Percentiles rank a stretch among this genome's conserved stretches.
Evolutionary conservation across 2,329 filamentous ascomycete species (phyloP).

Genomic region (Colletotrichum trifolii): DNA sequence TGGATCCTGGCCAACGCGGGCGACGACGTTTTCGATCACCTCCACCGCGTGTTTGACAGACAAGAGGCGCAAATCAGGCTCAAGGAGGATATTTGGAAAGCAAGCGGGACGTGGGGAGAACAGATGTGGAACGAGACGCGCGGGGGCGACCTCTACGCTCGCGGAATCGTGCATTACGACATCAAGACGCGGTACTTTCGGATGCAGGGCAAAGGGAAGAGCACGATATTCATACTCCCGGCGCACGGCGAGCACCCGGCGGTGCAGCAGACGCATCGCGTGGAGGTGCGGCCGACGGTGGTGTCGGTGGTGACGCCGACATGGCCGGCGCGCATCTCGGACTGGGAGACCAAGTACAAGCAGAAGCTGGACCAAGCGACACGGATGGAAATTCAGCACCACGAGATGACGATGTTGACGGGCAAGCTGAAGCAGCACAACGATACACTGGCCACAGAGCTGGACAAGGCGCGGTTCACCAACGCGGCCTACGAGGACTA

Average conservation of each 20-base stretch:
- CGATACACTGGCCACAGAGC: conserved; percentile 26
- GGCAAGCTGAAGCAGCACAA: conserved; percentile 31
- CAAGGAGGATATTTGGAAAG: conserved; percentile 47
- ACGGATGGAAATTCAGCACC: conserved; percentile 16
- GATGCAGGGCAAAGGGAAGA: conserved; percentile 54
- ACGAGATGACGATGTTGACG: conserved; percentile 37
- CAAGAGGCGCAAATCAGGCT: conserved; percentile 54
- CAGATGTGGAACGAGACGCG: conserved; percentile 45
- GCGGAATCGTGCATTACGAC: conserved; percentile 61
- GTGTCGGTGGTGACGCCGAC: conserved; percentile 42
- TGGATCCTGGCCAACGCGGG: conserved; percentile 67
- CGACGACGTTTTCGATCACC: conserved; percentile 58
- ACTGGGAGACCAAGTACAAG: conserved; percentile 42
- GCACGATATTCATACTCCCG: conserved; percentile 65
- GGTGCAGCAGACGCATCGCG: conserved; percentile 53
- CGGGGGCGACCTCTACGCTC: conserved; percentile 46
- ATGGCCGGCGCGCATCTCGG: conserved; percentile 47
- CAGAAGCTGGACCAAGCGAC: conserved; percentile 39
- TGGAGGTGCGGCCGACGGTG: conserved; percentile 57
- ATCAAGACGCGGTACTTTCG: conserved; percentile 64
- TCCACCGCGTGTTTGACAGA: conserved; percentile 60
- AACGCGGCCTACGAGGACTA: conserved; percentile 31
- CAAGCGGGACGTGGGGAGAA: conserved; percentile 55
- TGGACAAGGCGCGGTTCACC: conserved; percentile 15
- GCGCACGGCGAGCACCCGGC: conserved; percentile 59